Evolutionary conservation across 345 rosid genomes (phyloP).

Genomic region (Euphorbia pulcherrima): DNA sequence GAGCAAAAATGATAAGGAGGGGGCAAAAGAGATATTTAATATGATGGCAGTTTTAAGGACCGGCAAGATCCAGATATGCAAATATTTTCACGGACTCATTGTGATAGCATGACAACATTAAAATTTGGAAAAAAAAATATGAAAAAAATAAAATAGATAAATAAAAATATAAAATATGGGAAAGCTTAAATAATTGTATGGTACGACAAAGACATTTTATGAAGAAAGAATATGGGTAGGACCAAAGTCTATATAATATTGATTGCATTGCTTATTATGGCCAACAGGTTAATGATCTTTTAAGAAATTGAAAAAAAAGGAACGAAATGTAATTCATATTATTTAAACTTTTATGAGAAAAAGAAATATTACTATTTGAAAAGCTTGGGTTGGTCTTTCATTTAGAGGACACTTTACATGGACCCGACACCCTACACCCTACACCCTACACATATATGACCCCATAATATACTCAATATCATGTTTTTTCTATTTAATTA

Average conservation of each 20-base stretch:
- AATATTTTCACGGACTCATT: too few species aligned
- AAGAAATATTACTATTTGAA: not conserved
- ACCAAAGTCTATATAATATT: not conserved
- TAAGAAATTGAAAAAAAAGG: not conserved
- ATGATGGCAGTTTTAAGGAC: too few species aligned
- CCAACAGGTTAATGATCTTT: not conserved
- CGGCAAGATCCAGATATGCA: too few species aligned
- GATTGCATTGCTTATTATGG: not conserved
- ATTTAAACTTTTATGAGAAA: conserved; percentile 1
- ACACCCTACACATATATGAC: too few species aligned
- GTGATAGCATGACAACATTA: conserved; percentile 15
- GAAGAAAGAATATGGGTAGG: not conserved
- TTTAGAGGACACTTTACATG: not conserved
- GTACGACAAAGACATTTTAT: conserved; percentile 23
- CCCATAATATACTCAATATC: too few species aligned
- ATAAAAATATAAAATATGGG: not conserved
- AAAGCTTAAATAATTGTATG: conserved; percentile 21
- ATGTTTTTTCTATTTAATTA: too few species aligned
- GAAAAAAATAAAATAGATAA: not conserved
- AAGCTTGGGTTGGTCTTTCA: not conserved
- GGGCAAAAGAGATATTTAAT: too few species aligned
- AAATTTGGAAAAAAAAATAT: not conserved
- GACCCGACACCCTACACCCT: not conserved
- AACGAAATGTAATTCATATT: not conserved
- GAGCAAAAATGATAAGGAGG: too few species aligned